A percentile compares a stretch with the other conserved stretches of the same genome.
Evolutionary conservation across 768 basidiomycete species (phyloP).

Genomic region (Lactarius tabidus): DNA sequence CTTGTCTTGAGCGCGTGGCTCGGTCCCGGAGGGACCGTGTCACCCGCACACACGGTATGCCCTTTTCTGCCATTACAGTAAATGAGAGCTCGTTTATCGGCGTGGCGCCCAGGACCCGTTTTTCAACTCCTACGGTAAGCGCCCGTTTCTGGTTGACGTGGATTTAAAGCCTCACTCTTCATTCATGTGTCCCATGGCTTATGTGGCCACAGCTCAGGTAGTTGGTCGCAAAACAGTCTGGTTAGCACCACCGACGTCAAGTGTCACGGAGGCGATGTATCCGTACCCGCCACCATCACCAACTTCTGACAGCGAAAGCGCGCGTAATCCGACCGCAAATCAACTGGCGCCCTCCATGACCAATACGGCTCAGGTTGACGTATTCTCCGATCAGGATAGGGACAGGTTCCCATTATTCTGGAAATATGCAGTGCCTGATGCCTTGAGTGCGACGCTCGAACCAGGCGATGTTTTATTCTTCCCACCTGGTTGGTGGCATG

Average conservation of each 20-base stretch:
- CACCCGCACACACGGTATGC: slow-evolving; percentile 87
- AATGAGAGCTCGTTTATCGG: slow-evolving; percentile 9
- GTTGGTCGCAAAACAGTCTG: slow-evolving; percentile 88
- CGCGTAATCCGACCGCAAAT: slow-evolving; percentile 40
- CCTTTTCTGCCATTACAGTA: slow-evolving; percentile 15
- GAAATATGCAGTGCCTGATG: slow-evolving; percentile 51
- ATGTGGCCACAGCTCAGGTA: slow-evolving; percentile 64
- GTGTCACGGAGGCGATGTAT: slow-evolving; percentile 53
- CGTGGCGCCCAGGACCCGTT: slow-evolving; percentile 71
- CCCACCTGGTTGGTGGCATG: slow-evolving; percentile 95
- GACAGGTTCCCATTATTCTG: slow-evolving; percentile 49
- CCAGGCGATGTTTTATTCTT: slow-evolving; percentile 88
- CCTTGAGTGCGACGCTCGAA: slow-evolving; percentile 58
- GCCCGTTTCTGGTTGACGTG: slow-evolving; percentile 6
- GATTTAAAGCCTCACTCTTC: not conserved
- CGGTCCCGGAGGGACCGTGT: slow-evolving; percentile 72
- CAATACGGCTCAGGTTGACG: slow-evolving; percentile 83
- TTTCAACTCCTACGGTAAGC: slow-evolving; percentile 83
- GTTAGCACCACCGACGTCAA: slow-evolving; percentile 67
- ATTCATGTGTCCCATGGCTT: not conserved
- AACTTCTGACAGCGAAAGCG: slow-evolving; percentile 9
- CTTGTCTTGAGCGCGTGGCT: slow-evolving; percentile 78
- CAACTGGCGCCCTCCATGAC: slow-evolving; percentile 47
- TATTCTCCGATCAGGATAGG: slow-evolving; percentile 47
- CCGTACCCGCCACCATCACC: slow-evolving; percentile 37